Evolutionary conservation across 208 protist species (phyloP), one percentile per base, ranked within the genome.

Genomic region (Leptomonas pyrrhocoris): DNA sequence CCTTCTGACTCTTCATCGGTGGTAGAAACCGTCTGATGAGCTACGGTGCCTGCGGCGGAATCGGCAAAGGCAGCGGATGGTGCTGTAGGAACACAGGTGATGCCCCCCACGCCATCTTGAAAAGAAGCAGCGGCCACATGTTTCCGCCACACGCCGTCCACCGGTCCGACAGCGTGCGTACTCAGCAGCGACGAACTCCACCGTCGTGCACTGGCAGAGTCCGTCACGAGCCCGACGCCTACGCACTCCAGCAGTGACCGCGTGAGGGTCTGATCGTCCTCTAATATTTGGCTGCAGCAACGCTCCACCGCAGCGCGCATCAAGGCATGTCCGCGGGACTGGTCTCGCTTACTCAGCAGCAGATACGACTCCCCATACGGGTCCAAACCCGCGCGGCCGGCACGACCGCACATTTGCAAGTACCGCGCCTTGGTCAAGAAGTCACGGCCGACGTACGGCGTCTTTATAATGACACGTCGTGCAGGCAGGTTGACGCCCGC

Each of bases 401-500:
- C 91, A 63, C 93, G 83, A 25, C 93, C 93, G 57, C 83, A 88
- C 80, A 93, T 92, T 72, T 97, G 93, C 55, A 86, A 40, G 66
- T 97, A 97, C 7, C 79, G 80, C 36, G 80, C 73, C 74, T 85
- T 89, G 21, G 81, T 91, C 48, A 90, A 81, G 63, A 90, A 88
- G 13, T 86, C 81, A 7, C 74, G 67, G 18, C 82, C 93, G 4
- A 96, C 83, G 65, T 86, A 91, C 19, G 90, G 84, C 2, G 83
- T 87, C 54, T 85, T 83, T 72, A 97, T 94, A 25, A 97, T 85
- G 38, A 97, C 93, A 30, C 93, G 90, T 40, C 88, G 79, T 28
- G 95, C 94, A 1, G 96, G 95, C 28, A 98, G 76, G 64, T 98
- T 98, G 12, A 98, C 94, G 15, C 96, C 96, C 12, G 96, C 94